Conservation (phyloP, 768 basidiomycete genomes). For the Suillus ampliporus region DNA sequence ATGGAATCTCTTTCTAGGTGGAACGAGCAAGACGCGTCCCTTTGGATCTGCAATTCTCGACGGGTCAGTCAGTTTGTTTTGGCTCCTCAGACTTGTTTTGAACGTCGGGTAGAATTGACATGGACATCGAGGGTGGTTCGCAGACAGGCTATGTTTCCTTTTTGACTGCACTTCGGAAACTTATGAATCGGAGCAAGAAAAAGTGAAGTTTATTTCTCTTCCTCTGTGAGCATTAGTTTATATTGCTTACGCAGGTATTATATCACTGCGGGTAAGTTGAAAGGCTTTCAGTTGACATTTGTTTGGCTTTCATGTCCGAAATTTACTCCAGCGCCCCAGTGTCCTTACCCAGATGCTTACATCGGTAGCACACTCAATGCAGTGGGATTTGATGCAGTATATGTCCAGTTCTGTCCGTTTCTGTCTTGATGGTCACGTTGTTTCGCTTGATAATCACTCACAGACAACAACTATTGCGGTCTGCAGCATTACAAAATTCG, state of each 20-base stretch:
- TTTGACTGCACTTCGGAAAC: conserved; percentile 28
- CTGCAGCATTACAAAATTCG: background rate
- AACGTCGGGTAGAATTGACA: conserved; percentile 38
- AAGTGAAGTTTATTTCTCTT: conserved; percentile 19
- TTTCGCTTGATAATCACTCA: conserved; percentile 20
- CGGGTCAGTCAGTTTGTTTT: conserved; percentile 50
- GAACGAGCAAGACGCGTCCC: conserved; percentile 63
- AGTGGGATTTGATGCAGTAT: conserved; percentile 53
- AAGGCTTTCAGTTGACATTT: background rate
- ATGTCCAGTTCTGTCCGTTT: conserved; percentile 52
- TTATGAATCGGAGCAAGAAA: conserved; percentile 36
- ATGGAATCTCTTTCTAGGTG: conserved; percentile 73
- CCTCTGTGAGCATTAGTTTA: conserved; percentile 1
- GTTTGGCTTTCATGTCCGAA: background rate
- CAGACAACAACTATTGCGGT: conserved; percentile 7
- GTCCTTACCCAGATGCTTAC: conserved; percentile 53
- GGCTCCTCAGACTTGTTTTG: background rate
- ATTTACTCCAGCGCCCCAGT: conserved; percentile 42
- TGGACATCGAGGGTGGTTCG: conserved; percentile 54
- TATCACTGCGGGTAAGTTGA: conserved; percentile 44
- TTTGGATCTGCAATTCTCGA: conserved; percentile 77
- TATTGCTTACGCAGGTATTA: conserved; percentile 40
- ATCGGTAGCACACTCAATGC: conserved; percentile 48
- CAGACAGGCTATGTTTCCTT: conserved; percentile 37
- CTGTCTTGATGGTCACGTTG: background rate